Percentiles rank a stretch among this genome's conserved stretches.
These are phyloP conservation scores for Colletotrichum somersetense DNA, from an alignment of 2,329 filamentous ascomycete genomes.

Conservation along the genomic window DNA sequence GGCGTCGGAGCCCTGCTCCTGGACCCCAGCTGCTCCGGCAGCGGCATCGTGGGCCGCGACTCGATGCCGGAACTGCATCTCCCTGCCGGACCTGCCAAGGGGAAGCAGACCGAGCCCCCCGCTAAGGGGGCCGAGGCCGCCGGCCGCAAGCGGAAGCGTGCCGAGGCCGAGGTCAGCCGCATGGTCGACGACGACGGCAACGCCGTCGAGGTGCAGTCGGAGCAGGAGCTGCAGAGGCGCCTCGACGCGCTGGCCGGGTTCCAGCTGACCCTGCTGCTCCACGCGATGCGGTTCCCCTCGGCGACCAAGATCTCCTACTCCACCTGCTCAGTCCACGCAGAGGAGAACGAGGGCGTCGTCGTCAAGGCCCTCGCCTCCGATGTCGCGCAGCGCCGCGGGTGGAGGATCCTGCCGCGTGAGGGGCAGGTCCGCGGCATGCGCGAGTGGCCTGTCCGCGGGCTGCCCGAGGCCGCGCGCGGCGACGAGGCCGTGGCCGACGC, in stretches of 20 bases:
- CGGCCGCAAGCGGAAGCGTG: slow-evolving; percentile 61
- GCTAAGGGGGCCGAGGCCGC: too few species aligned
- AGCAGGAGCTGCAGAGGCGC: slow-evolving; percentile 71
- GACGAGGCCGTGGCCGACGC: slow-evolving; percentile 73
- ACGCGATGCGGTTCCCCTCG: slow-evolving; percentile 85
- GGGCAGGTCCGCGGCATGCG: slow-evolving; percentile 83
- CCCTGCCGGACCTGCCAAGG: slow-evolving; percentile 46
- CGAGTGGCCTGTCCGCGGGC: slow-evolving; percentile 79
- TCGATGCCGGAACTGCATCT: slow-evolving; percentile 79
- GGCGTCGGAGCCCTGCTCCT: slow-evolving; percentile 86
- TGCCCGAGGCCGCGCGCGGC: slow-evolving; percentile 61
- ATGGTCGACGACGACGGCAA: slow-evolving; percentile 69
- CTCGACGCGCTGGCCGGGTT: slow-evolving; percentile 82
- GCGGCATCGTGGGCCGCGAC: slow-evolving; percentile 91
- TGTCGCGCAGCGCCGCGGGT: slow-evolving; percentile 75
- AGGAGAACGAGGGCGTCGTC: slow-evolving; percentile 92
- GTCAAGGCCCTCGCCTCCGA: slow-evolving; percentile 76
- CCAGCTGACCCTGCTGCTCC: slow-evolving; percentile 83
- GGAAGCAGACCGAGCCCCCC: slow-evolving; percentile 11
- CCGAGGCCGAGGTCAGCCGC: slow-evolving; percentile 30
- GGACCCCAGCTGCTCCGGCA: slow-evolving; percentile 95
- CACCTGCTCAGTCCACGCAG: slow-evolving; percentile 88
- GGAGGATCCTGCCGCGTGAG: slow-evolving; percentile 79
- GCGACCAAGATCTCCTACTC: slow-evolving; percentile 88
- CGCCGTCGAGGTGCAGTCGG: slow-evolving; percentile 64